These are phyloP conservation scores for Polygonum maritimum DNA, from an alignment of 148 eudicot species.

Conservation along the genomic window DNA sequence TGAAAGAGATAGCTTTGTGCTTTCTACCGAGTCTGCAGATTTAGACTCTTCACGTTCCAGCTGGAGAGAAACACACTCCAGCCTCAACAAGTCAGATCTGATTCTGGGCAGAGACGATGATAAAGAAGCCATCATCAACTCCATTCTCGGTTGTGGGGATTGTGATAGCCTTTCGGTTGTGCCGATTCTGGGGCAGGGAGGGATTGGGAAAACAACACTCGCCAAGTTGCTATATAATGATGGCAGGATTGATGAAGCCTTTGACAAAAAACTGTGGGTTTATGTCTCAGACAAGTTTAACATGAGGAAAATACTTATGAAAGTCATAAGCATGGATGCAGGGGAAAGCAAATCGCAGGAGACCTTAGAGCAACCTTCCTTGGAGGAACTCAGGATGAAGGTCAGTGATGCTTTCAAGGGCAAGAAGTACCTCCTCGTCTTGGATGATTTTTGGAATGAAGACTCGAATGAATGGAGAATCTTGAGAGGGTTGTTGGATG, in stretches of 20 bases:
- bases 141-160: neutral
- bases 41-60: too few relatives aligned
- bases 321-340: neutral
- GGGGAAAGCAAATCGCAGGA: neutral
- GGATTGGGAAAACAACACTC: conserved; percentile 25
- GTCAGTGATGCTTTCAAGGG: neutral
- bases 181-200: conserved; percentile 17
- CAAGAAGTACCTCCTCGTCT: conserved; percentile 5
- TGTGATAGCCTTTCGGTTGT: conserved; percentile 2
- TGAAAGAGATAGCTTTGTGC: neutral
- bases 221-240: conserved; percentile 21
- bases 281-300: conserved; percentile 13
- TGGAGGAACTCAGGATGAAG: neutral
- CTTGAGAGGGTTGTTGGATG: neutral
- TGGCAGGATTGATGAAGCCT: neutral
- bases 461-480: neutral
- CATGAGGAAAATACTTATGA: neutral
- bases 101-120: conserved; percentile 21
- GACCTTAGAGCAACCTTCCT: neutral
- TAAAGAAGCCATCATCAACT: neutral
- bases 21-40: neutral
- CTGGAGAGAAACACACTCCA: neutral
- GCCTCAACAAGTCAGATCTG: neutral
- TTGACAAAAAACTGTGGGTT: conserved; percentile 19
- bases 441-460: conserved; percentile 15